A percentile compares a stretch with the other conserved stretches of the same genome.
phyloP scores from a whole-genome alignment of 2,329 filamentous ascomycete species.

The Mycosphaerella sp. region DNA sequence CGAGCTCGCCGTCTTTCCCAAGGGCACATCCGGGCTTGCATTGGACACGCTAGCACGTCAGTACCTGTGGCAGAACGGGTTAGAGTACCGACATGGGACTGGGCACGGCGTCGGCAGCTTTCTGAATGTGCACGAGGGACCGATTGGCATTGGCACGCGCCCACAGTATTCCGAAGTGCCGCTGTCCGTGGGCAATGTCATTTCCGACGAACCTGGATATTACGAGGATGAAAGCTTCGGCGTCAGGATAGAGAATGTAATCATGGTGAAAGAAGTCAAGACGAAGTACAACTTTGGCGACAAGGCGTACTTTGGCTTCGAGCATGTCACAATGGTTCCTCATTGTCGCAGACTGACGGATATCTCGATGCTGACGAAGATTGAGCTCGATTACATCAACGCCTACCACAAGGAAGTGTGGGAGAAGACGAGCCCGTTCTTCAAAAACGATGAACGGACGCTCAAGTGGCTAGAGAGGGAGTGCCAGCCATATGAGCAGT shows the following conservation, averaged over 20 bases:
- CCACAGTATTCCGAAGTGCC: constrained; percentile 88
- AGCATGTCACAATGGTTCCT: constrained; percentile 95
- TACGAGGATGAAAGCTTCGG: constrained; percentile 95
- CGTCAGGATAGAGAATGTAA: constrained; percentile 92
- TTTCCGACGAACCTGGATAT: constrained; percentile 91
- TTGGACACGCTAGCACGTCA: constrained; percentile 84
- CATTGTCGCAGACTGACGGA: constrained; percentile 89
- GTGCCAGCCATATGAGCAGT: constrained; percentile 54
- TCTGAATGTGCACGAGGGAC: constrained; percentile 94
- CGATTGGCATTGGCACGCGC: constrained; percentile 89
- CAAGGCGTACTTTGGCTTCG: constrained; percentile 89
- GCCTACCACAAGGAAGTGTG: constrained; percentile 74
- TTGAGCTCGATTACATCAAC: constrained; percentile 82
- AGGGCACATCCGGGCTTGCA: constrained; percentile 89
- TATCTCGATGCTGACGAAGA: constrained; percentile 58
- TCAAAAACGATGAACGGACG: constrained; percentile 65
- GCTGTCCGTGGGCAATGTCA: constrained; percentile 83
- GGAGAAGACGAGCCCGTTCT: constrained; percentile 71
- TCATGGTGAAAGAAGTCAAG: constrained; percentile 82
- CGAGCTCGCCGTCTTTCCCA: constrained; percentile 81
- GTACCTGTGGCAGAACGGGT: constrained; percentile 82
- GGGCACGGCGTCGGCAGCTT: constrained; percentile 94
- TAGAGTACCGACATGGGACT: constrained; percentile 95
- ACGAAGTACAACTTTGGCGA: constrained; percentile 86
- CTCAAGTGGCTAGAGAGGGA: constrained; percentile 79